These are phyloP conservation scores for Tetraselmis striata DNA, from an alignment of 139 green algal species.

Conservation along the genomic window DNA sequence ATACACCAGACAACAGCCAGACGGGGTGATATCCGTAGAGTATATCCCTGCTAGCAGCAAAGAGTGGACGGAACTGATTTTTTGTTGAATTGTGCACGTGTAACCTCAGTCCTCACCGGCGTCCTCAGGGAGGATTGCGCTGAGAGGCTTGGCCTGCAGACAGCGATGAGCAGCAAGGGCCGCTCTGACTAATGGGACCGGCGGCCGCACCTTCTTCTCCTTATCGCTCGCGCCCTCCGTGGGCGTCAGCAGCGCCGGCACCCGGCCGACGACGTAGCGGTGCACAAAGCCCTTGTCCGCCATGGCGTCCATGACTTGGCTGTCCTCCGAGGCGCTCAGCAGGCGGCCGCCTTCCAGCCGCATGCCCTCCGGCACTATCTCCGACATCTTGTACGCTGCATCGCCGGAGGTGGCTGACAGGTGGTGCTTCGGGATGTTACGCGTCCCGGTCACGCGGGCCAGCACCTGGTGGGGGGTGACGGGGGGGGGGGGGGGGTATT, in stretches of 20 bases:
- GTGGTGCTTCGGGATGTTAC: not conserved
- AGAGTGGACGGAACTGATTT: too few species aligned
- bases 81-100: too few species aligned
- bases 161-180: too few species aligned
- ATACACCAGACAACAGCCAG: too few species aligned
- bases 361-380: not conserved
- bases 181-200: too few species aligned
- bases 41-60: too few species aligned
- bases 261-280: not conserved
- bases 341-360: not conserved
- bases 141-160: too few species aligned
- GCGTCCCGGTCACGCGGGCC: not conserved
- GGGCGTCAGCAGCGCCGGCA: not conserved
- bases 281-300: not conserved
- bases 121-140: too few species aligned
- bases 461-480: not conserved
- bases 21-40: too few species aligned
- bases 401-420: not conserved
- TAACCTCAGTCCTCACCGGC: too few species aligned
- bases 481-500: too few species aligned
- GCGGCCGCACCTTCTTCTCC: not conserved
- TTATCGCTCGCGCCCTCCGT: not conserved
- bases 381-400: not conserved
- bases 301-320: not conserved
- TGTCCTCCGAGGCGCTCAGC: not conserved